phyloP scores from a whole-genome alignment of 441 rosid genomes.

The Viola pubescens region DNA sequence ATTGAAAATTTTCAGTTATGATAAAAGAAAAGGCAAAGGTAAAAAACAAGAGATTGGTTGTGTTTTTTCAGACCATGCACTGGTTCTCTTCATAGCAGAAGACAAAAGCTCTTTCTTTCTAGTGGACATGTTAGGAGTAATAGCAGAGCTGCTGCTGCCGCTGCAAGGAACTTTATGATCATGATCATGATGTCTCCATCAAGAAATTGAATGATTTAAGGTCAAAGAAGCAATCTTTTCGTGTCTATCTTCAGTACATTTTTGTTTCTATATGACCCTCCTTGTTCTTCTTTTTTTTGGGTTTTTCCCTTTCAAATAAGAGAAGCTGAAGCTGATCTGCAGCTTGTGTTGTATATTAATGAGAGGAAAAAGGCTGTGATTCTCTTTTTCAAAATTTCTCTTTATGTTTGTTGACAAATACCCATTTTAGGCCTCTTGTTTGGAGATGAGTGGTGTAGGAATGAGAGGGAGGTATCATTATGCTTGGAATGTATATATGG shows the following conservation, averaged over 20 bases:
- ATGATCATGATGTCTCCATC: conserved; percentile 29
- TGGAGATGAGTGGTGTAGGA: background rate
- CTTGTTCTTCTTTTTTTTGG: too few species aligned
- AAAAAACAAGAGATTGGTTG: too few species aligned
- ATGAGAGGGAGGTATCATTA: background rate
- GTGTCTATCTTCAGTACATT: conserved; percentile 11
- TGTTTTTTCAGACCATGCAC: conserved; percentile 53
- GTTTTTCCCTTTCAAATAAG: conserved; percentile 7
- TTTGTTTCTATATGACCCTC: conserved; percentile 20
- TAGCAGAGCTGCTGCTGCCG: too few species aligned
- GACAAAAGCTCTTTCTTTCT: conserved; percentile 76
- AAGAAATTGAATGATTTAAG: conserved; percentile 12
- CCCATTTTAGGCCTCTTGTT: conserved; percentile 11
- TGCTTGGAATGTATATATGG: background rate
- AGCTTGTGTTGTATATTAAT: background rate
- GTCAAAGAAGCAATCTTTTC: background rate
- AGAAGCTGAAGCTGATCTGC: background rate
- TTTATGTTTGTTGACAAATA: conserved; percentile 5
- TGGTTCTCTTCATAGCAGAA: conserved; percentile 91
- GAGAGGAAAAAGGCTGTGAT: conserved; percentile 1
- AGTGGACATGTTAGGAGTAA: conserved; percentile 40
- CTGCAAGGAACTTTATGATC: conserved; percentile 16
- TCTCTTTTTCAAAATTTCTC: background rate
- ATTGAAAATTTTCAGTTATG: too few species aligned
- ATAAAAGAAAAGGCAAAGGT: conserved; percentile 7